Evolutionary conservation across 192 early-diverging fungal genomes (phyloP), one percentile per base, ranked within the genome.

Genomic region (Coemansia sp.): DNA sequence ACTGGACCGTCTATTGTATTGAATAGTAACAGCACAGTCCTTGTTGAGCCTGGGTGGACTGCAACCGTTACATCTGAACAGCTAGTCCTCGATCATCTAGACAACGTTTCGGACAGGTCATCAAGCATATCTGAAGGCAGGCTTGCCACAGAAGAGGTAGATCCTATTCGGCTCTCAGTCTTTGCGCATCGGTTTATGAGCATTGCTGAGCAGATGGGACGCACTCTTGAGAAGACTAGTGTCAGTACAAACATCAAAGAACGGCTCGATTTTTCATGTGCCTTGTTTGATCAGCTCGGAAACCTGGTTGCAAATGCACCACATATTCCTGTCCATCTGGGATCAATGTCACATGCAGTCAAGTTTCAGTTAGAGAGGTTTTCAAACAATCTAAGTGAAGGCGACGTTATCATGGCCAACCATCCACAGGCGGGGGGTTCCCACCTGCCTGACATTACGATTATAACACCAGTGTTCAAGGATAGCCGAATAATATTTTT

Each of bases 191-290:
- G 97, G 13, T 99, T 99, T 70, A 99, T 99, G 97, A 87, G 85
- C 60, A 97, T 99, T 76, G 97, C 95, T 9, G 96, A 98, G 75
- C 96, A 98, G 79, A 98, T 98, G 96, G 96, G 96, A 16, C 84
- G 90, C 23, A 94, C 96, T 23, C 77, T 98, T 9, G 93, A 98
- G 75, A 94, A 97, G 76, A 99, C 97, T 3, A 85, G 94, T 23
- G 92, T 98, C 49, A 93, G 91, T 44, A 98, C 97, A 23, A 99
- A 99, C 64, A 99, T 99, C 74, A 99, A 99, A 67, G 97, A 99
- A 76, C 90, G 97, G 11, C 84, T 99, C 40, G 97, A 99, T 74
- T 99, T 99, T 75, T 94, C 92, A 3, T 99, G 97, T 71, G 97
- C 95, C 3, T 73, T 99, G 41, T 99, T 99, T 88, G 94, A 93